phyloP scores from a whole-genome alignment of 192 early-diverging fungal genomes.

The Coemansia sp. region DNA sequence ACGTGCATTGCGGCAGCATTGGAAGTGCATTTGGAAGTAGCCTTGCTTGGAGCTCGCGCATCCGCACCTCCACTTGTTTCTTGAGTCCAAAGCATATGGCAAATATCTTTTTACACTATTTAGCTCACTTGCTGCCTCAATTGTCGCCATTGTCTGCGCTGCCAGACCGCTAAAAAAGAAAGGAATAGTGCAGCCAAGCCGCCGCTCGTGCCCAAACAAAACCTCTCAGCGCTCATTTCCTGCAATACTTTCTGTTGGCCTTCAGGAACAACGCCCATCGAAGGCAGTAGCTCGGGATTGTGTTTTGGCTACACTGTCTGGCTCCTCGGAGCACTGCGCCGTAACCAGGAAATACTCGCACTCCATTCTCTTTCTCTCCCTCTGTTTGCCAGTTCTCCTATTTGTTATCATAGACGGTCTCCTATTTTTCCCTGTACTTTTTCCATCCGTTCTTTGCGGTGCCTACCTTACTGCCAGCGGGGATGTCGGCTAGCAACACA shows the following conservation, averaged over 20 bases:
- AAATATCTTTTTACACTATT: neutral
- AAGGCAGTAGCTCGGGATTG: conserved; percentile 5
- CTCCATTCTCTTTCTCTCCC: neutral
- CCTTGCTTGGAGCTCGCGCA: neutral
- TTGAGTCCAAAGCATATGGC: neutral
- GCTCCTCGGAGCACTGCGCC: neutral
- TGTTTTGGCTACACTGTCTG: conserved; percentile 4
- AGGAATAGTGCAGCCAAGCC: conserved; percentile 4
- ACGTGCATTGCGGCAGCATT: neutral
- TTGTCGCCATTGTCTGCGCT: neutral
- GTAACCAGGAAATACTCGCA: neutral
- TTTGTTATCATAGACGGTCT: conserved; percentile 1
- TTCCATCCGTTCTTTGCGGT: neutral
- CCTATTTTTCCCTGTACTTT: neutral
- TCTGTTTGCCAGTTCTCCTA: neutral
- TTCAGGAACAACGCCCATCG: neutral
- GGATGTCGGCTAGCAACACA: conserved; percentile 2
- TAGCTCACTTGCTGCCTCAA: neutral
- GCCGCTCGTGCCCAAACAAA: neutral
- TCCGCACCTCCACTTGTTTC: neutral
- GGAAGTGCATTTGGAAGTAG: neutral
- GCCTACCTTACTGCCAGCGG: neutral
- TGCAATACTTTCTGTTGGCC: neutral
- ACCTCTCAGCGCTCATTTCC: neutral
- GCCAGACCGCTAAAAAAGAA: neutral